Conservation (phyloP, 345 rosid genomes). For the Litchi chinensis region DNA sequence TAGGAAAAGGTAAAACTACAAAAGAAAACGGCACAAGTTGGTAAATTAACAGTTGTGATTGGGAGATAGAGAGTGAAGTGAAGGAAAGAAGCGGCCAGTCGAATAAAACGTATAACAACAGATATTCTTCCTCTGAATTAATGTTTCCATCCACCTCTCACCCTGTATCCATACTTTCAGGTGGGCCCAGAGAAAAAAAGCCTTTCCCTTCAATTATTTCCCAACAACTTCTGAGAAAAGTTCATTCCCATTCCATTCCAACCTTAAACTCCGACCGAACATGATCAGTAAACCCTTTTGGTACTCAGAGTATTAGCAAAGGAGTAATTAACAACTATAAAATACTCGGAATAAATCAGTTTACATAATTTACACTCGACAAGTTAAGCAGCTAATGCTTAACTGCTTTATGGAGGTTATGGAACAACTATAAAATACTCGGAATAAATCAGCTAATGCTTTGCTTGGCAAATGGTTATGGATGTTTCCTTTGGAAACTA, state of each 20-base stretch:
- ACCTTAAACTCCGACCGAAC: background rate
- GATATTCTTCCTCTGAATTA: background rate
- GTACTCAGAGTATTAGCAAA: background rate
- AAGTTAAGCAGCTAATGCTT: background rate
- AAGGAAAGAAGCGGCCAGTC: background rate
- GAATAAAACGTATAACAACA: background rate
- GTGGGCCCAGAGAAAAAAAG: background rate
- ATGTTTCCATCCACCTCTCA: background rate
- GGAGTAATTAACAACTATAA: background rate
- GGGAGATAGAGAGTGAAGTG: background rate
- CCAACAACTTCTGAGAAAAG: background rate
- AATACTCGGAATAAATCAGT: background rate
- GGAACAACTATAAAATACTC: too few relatives aligned
- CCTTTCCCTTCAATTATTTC: background rate
- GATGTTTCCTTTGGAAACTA: too few relatives aligned
- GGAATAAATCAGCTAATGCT: too few relatives aligned
- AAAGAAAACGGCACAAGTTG: background rate
- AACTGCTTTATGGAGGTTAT: too few relatives aligned
- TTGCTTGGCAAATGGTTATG: too few relatives aligned
- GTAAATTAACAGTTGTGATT: background rate
- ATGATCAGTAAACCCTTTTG: background rate
- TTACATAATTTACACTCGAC: too few relatives aligned
- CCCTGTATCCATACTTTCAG: background rate
- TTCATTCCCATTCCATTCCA: background rate
- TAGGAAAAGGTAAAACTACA: background rate